phyloP scores from a whole-genome alignment of 1,139 yeast species.

The Suhomyces terraborum region DNA sequence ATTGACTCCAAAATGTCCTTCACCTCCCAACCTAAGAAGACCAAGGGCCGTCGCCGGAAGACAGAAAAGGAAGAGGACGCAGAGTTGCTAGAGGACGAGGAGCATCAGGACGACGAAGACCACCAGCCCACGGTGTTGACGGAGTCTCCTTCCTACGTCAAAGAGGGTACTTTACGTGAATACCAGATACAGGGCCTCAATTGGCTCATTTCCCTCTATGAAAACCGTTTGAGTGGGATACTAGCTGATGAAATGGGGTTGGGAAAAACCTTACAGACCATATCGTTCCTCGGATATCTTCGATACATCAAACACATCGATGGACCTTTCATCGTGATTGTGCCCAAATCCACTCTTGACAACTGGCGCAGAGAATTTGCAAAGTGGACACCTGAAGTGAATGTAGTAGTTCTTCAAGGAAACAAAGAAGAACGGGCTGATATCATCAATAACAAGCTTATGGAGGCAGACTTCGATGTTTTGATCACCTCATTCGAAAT shows the following conservation, averaged over 20 bases:
- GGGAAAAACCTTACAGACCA: constrained; percentile 93
- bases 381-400: constrained; percentile 78
- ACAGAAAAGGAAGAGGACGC: constrained; percentile 74
- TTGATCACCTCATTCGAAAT: constrained; percentile 75
- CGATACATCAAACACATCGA: constrained; percentile 59
- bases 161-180: constrained; percentile 62
- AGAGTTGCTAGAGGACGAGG: constrained; percentile 60
- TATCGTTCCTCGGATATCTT: constrained; percentile 75
- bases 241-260: constrained; percentile 98
- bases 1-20: constrained; percentile 31
- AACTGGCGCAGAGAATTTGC: constrained; percentile 80
- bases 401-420: constrained; percentile 68
- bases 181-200: constrained; percentile 92
- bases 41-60: constrained; percentile 47
- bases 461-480: constrained; percentile 70
- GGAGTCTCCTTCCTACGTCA: constrained; percentile 63
- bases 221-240: constrained; percentile 85
- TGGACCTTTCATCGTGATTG: constrained; percentile 75
- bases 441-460: constrained; percentile 50
- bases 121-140: constrained; percentile 49
- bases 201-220: constrained; percentile 84
- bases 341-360: constrained; percentile 78
- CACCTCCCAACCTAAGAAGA: constrained; percentile 14
- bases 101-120: constrained; percentile 36
- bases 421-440: constrained; percentile 65